Evolutionary conservation across 1,284 basidiomycete genomes (phyloP).

Genomic region (Phellopilus nigrolimitatus): DNA sequence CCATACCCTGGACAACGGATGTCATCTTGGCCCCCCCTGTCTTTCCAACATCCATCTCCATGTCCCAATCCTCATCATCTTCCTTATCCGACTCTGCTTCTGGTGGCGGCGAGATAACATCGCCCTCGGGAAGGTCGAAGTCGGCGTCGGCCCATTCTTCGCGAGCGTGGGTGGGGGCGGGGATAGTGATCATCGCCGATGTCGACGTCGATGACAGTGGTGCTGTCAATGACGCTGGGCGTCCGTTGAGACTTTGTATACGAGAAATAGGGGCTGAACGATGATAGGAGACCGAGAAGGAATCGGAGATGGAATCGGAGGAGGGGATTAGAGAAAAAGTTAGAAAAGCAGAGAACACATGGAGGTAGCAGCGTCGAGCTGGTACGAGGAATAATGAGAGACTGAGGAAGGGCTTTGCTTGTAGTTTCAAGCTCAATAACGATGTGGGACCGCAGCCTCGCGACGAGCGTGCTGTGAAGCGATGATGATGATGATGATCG

Average conservation of each 20-base stretch:
- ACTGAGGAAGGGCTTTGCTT: no score
- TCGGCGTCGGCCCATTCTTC: slow-evolving; percentile 83
- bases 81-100: slow-evolving; percentile 58
- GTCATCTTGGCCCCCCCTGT: slow-evolving; percentile 50
- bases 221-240: slow-evolving; percentile 5
- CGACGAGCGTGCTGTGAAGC: no score
- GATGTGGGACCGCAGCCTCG: no score
- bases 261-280: background rate
- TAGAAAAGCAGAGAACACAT: background rate
- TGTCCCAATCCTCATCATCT: slow-evolving; percentile 66
- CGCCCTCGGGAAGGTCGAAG: slow-evolving; percentile 74
- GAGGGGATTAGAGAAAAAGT: background rate
- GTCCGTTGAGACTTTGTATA: background rate
- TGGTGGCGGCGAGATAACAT: slow-evolving; percentile 50
- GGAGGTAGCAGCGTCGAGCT: background rate
- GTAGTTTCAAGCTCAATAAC: no score
- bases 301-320: background rate
- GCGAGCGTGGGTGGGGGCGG: slow-evolving; percentile 50
- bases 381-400: no score
- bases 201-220: slow-evolving; percentile 23
- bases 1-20: slow-evolving; percentile 34
- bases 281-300: background rate
- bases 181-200: slow-evolving; percentile 49
- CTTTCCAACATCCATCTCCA: slow-evolving; percentile 62
- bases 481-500: background rate